A percentile compares a stretch with the other conserved stretches of the same genome.
Evolutionary conservation across 257 asterid genomes (phyloP).

Genomic region (Nicotiana obtusifolia): DNA sequence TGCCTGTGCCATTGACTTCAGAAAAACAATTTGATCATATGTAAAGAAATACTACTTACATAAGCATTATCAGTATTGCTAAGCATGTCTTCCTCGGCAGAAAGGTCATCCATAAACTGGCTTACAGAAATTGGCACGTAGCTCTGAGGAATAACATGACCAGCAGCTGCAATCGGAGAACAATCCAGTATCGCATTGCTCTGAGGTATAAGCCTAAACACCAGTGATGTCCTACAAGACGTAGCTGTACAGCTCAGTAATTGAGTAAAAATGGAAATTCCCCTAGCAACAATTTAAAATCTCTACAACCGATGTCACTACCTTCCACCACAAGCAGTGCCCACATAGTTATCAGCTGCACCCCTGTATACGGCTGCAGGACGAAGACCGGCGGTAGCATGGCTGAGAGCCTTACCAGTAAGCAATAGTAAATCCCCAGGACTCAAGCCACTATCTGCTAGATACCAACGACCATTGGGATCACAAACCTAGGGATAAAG

Average conservation of each 20-base stretch:
- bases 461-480: constrained; percentile 93
- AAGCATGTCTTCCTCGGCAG: constrained; percentile 71
- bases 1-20: constrained; percentile 2
- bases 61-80: constrained; percentile 49
- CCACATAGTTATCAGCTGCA: constrained; percentile 40
- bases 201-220: constrained; percentile 91
- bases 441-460: constrained; percentile 67
- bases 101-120: constrained; percentile 92
- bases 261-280: constrained; percentile 15
- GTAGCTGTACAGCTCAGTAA: constrained; percentile 6
- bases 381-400: constrained; percentile 85
- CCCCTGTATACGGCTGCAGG: constrained; percentile 70
- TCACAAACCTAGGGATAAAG: constrained; percentile 67
- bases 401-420: constrained; percentile 96
- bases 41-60: constrained; percentile 43
- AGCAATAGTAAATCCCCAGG: constrained; percentile 83
- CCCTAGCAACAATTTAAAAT: constrained; percentile 12
- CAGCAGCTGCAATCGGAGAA: constrained; percentile 80
- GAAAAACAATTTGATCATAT: not conserved
- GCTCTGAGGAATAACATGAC: constrained; percentile 86
- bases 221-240: constrained; percentile 76
- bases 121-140: constrained; percentile 79
- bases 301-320: constrained; percentile 21
- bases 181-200: constrained; percentile 90
- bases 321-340: constrained; percentile 61